phyloP scores from a whole-genome alignment of 306 rosid genomes.

The Datisca glomerata region DNA sequence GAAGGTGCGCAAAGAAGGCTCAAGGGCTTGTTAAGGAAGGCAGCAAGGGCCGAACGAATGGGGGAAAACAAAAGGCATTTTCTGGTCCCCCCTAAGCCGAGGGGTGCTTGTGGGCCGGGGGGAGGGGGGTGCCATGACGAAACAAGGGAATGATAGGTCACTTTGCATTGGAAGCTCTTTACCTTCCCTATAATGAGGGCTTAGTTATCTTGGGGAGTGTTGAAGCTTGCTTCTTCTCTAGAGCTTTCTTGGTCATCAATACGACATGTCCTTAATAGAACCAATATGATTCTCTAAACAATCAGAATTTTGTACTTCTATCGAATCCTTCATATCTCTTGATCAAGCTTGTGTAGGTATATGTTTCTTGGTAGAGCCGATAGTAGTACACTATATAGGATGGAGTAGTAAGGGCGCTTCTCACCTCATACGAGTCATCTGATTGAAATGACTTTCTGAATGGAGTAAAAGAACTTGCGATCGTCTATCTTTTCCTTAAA shows the following conservation, averaged over 20 bases:
- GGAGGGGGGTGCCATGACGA: too few species aligned
- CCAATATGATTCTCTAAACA: not conserved
- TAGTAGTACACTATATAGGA: not conserved
- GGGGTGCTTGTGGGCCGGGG: too few species aligned
- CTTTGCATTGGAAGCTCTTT: too few species aligned
- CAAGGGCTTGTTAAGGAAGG: not conserved
- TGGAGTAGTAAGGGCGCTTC: not conserved
- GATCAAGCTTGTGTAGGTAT: not conserved
- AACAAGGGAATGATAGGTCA: too few species aligned
- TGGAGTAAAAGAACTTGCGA: slow-evolving; percentile 2
- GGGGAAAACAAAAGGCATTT: not conserved
- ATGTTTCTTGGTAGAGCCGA: not conserved
- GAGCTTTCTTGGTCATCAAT: not conserved
- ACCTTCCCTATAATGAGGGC: too few species aligned
- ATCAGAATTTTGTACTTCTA: not conserved
- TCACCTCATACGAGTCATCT: not conserved
- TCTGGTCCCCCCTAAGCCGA: too few species aligned
- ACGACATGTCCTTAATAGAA: not conserved
- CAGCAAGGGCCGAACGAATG: not conserved
- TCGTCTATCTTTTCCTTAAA: slow-evolving; percentile 7
- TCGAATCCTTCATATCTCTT: too few species aligned
- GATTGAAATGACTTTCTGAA: not conserved
- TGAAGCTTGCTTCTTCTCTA: not conserved
- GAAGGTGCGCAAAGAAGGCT: not conserved
- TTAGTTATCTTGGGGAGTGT: too few species aligned